Conservation (phyloP, 2,329 filamentous ascomycete genomes). For the Stromatinia cepivora region DNA sequence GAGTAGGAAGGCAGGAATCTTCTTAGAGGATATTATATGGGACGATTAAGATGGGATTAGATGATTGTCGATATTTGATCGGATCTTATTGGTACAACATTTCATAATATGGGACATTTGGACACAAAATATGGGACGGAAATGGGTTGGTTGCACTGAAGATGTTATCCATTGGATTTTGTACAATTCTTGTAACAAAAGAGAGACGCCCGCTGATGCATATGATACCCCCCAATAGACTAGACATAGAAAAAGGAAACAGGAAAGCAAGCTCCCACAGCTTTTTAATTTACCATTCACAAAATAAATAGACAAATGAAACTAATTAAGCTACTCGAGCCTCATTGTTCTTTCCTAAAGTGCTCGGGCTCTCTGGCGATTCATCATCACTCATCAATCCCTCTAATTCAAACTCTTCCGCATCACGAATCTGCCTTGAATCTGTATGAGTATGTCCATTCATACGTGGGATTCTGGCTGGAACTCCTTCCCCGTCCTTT, state of each 20-base stretch:
- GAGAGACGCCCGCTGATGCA: constrained; percentile 16
- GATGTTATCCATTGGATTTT: not conserved
- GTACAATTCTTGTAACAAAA: constrained; percentile 17
- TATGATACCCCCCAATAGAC: constrained; percentile 19
- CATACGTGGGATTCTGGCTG: constrained; percentile 32
- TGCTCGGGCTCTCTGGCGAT: constrained; percentile 55
- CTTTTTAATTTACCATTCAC: constrained; percentile 9
- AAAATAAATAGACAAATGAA: constrained; percentile 19
- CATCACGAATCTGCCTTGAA: constrained; percentile 68
- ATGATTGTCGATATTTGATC: not conserved
- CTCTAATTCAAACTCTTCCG: constrained; percentile 91
- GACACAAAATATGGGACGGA: not conserved
- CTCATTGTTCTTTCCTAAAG: constrained; percentile 49
- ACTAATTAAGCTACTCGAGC: constrained; percentile 32
- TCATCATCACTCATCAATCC: constrained; percentile 89
- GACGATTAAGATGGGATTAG: not conserved
- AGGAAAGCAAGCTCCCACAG: not conserved
- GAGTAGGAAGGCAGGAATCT: not conserved
- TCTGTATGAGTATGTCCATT: constrained; percentile 45
- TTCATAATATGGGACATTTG: not conserved
- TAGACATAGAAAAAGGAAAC: constrained; percentile 8
- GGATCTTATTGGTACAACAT: not conserved
- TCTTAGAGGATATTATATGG: not conserved
- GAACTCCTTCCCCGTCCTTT: constrained; percentile 37
- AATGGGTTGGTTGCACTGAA: not conserved